Percentiles rank a stretch among this genome's conserved stretches.
Evolutionary conservation across 148 eudicot species (phyloP).

Genomic region (Amaranthus palmeri): DNA sequence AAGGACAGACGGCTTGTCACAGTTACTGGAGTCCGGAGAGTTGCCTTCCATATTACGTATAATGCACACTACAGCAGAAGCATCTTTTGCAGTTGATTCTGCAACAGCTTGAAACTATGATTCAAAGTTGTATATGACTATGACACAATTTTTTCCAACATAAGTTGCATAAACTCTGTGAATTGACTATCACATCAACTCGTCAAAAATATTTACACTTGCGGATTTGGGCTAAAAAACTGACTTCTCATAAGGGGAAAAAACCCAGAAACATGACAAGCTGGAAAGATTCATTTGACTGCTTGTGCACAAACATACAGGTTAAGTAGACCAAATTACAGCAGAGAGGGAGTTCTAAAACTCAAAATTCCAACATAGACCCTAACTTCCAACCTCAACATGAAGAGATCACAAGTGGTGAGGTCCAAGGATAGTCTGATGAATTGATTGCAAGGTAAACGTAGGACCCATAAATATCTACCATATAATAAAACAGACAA

Average conservation of each 20-base stretch:
- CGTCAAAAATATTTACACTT: neutral
- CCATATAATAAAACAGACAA: conserved; percentile 7
- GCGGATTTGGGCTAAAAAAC: neutral
- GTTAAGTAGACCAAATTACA: neutral
- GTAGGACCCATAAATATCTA: conserved; percentile 6
- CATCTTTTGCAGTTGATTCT: neutral
- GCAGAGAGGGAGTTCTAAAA: neutral
- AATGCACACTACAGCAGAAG: neutral
- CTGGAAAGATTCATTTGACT: neutral
- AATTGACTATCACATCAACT: no score
- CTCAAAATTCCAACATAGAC: conserved; percentile 1
- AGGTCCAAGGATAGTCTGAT: conserved; percentile 6
- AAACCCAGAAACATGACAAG: neutral
- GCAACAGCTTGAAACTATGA: no score
- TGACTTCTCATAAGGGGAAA: neutral
- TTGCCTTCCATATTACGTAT: no score
- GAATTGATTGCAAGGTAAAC: conserved; percentile 10
- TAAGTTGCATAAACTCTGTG: no score
- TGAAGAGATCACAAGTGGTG: conserved; percentile 7
- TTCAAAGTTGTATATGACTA: no score
- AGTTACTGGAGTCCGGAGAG: no score
- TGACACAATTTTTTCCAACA: no score
- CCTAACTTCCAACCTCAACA: conserved; percentile 5
- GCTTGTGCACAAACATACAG: neutral
- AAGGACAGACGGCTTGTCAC: no score